Percentiles rank a stretch among this genome's conserved stretches.
These are phyloP conservation scores for Coniochaeta prunicola DNA, from an alignment of 2,329 filamentous ascomycete species.

Conservation along the genomic window DNA sequence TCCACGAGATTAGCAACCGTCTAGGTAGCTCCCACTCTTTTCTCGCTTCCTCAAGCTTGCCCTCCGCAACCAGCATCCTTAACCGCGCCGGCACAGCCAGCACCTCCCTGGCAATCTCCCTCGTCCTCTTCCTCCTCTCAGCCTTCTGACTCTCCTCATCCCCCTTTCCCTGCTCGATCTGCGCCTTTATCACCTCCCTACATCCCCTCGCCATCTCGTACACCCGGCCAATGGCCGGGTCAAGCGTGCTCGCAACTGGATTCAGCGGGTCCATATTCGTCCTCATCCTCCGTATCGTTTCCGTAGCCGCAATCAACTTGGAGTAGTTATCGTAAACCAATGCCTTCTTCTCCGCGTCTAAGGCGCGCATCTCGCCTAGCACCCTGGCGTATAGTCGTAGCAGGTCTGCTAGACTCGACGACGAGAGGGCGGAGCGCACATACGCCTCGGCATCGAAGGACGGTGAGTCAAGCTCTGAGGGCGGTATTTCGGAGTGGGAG, in stretches of 20 bases:
- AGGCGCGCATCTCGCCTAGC: slow-evolving; percentile 73
- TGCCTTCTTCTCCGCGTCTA: slow-evolving; percentile 95
- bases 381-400: slow-evolving; percentile 64
- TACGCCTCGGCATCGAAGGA: slow-evolving; percentile 69
- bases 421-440: slow-evolving; percentile 53
- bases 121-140: slow-evolving; percentile 30
- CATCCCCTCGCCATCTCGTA: slow-evolving; percentile 54
- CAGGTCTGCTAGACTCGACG: slow-evolving; percentile 59
- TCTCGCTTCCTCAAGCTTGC: slow-evolving; percentile 53
- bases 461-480: slow-evolving; percentile 65
- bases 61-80: slow-evolving; percentile 48
- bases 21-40: slow-evolving; percentile 48
- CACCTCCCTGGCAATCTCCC: slow-evolving; percentile 55
- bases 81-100: slow-evolving; percentile 55
- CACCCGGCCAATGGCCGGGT: slow-evolving; percentile 68
- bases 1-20: slow-evolving; percentile 45
- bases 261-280: slow-evolving; percentile 74
- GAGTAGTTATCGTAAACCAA: slow-evolving; percentile 98
- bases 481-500: slow-evolving; percentile 46
- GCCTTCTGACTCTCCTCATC: slow-evolving; percentile 24
- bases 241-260: slow-evolving; percentile 64
- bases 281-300: slow-evolving; percentile 80
- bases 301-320: slow-evolving; percentile 92
- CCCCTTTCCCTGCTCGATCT: slow-evolving; percentile 35
- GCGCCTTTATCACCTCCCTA: slow-evolving; percentile 40